Conservation (phyloP, 768 basidiomycete species). For the Termitomyces sp. region DNA sequence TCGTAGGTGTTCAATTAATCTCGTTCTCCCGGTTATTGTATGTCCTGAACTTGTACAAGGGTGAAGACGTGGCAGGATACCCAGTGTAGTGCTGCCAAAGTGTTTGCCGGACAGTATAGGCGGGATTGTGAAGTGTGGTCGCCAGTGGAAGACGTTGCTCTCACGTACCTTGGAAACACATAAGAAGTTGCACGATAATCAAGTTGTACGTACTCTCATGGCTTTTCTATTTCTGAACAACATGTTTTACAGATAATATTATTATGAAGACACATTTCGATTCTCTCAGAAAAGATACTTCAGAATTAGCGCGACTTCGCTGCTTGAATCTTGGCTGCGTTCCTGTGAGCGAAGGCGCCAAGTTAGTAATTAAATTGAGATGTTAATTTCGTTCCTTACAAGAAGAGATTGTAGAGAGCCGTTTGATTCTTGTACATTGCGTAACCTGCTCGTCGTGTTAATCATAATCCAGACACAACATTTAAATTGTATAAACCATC, state of each 20-base stretch:
- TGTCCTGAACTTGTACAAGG: constrained; percentile 17
- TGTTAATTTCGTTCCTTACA: constrained; percentile 24
- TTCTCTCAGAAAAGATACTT: neutral
- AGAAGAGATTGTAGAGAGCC: constrained; percentile 45
- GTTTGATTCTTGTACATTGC: constrained; percentile 52
- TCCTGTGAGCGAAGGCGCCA: constrained; percentile 17
- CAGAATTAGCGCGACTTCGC: constrained; percentile 22
- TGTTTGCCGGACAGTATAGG: constrained; percentile 18
- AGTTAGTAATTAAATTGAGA: neutral
- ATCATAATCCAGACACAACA: neutral
- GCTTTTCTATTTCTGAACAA: neutral
- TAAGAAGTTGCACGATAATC: constrained; percentile 3
- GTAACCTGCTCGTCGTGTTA: constrained; percentile 26
- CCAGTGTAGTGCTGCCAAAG: constrained; percentile 26
- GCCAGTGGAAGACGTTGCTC: constrained; percentile 16
- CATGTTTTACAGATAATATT: neutral
- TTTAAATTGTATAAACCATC: constrained; percentile 30
- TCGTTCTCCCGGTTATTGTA: neutral
- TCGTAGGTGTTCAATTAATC: constrained; percentile 31
- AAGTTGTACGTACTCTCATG: neutral
- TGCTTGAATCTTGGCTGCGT: constrained; percentile 29
- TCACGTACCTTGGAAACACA: constrained; percentile 11
- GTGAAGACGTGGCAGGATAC: constrained; percentile 43
- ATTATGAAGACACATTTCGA: neutral
- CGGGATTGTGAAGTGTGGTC: constrained; percentile 15